Conservation (phyloP, 352 stramenopile species). For the Phytophthora megakarya region DNA sequence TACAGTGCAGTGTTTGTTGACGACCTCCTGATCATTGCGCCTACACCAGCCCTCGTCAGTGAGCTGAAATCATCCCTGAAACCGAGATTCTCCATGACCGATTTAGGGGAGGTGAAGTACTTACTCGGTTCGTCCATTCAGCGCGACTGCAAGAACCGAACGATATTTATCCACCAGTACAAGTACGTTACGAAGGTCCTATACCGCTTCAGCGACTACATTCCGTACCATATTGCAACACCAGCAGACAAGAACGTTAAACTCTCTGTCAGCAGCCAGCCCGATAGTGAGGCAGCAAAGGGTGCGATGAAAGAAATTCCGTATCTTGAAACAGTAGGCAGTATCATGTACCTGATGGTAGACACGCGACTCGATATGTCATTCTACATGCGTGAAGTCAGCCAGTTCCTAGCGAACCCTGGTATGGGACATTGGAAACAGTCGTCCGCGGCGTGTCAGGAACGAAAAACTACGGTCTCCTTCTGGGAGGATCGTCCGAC, state of each 20-base stretch:
- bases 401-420: neutral
- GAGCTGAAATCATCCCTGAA: conserved; percentile 15
- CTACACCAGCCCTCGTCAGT: conserved; percentile 5
- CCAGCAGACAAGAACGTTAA: neutral
- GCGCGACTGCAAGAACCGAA: conserved; percentile 23
- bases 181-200: conserved; percentile 34
- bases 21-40: no score
- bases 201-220: conserved; percentile 11
- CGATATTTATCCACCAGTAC: conserved; percentile 24
- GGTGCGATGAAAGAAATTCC: conserved; percentile 1
- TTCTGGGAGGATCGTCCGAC: no score
- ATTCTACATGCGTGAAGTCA: neutral
- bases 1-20: conserved; percentile 2
- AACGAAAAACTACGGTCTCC: no score
- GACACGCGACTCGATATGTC: neutral
- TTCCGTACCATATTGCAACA: conserved; percentile 11
- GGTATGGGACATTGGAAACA: neutral
- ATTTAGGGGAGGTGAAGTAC: conserved; percentile 26
- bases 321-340: neutral
- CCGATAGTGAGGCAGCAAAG: neutral
- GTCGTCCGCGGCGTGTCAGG: no score
- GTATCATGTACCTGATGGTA: conserved; percentile 2
- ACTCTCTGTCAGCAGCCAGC: neutral
- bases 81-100: conserved; percentile 14
- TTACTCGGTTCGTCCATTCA: conserved; percentile 22